Conservation (phyloP, 495 filamentous ascomycete genomes). For the Aspergillus saccharolyticus region DNA sequence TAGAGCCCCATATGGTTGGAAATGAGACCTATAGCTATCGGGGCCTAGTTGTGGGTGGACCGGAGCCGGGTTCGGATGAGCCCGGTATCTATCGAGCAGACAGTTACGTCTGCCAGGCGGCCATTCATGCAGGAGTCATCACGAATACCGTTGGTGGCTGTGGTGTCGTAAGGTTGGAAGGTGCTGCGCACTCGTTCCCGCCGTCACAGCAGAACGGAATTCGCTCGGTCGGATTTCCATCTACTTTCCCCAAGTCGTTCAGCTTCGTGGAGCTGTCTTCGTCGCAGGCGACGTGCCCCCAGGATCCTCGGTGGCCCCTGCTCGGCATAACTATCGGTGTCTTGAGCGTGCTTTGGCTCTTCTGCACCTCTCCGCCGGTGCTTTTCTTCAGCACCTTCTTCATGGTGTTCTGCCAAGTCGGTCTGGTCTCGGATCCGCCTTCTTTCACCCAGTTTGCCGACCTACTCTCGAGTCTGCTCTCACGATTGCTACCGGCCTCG, state of each 20-base stretch:
- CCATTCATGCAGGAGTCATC: conserved; percentile 73
- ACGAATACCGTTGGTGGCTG: conserved; percentile 68
- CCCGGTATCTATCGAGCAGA: conserved; percentile 67
- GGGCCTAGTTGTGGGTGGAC: conserved; percentile 71
- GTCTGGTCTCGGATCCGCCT: conserved; percentile 73
- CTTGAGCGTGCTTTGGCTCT: conserved; percentile 59
- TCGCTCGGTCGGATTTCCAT: conserved; percentile 62
- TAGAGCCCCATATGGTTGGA: conserved; percentile 72
- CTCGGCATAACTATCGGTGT: conserved; percentile 69
- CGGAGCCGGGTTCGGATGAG: conserved; percentile 37
- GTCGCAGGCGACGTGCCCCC: conserved; percentile 36
- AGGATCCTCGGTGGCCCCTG: conserved; percentile 68
- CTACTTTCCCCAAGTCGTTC: conserved; percentile 72
- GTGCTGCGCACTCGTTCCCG: conserved; percentile 58
- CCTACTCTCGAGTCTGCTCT: conserved; percentile 64
- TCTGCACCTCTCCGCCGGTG: conserved; percentile 60
- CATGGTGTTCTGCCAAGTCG: conserved; percentile 73
- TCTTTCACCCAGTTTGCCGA: conserved; percentile 46
- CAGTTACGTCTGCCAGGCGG: conserved; percentile 76
- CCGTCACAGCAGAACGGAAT: conserved; percentile 60
- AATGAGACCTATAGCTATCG: conserved; percentile 64
- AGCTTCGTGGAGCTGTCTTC: conserved; percentile 52
- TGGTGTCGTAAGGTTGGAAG: conserved; percentile 65
- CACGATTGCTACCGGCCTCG: conserved; percentile 70
- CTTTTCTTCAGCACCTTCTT: conserved; percentile 70